Evolutionary conservation across 345 rosid genomes (phyloP).

Genomic region (Hibiscus syriacus): DNA sequence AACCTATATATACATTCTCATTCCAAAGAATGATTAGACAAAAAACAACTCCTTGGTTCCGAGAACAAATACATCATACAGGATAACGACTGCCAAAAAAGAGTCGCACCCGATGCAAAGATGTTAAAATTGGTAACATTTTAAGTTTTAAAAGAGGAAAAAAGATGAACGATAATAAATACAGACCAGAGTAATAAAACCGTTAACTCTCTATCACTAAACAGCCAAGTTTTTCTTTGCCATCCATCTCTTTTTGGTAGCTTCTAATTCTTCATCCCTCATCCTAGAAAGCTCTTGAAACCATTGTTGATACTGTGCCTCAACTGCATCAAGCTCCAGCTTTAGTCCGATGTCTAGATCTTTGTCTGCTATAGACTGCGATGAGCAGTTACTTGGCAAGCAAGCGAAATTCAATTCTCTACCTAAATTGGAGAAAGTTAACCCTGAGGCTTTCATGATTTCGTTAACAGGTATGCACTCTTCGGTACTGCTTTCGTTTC

Average conservation of each 20-base stretch:
- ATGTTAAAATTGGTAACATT: not conserved
- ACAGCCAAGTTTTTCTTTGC: slow-evolving; percentile 28
- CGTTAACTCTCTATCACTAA: slow-evolving; percentile 5
- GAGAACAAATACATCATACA: not conserved
- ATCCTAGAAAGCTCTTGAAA: slow-evolving; percentile 47
- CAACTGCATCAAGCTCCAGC: slow-evolving; percentile 53
- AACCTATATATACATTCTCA: slow-evolving; percentile 1
- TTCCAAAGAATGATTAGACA: not conserved
- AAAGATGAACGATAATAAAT: not conserved
- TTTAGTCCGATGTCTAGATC: slow-evolving; percentile 41
- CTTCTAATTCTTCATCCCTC: slow-evolving; percentile 69
- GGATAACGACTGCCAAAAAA: slow-evolving; percentile 11
- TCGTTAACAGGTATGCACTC: slow-evolving; percentile 21
- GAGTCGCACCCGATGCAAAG: slow-evolving; percentile 10
- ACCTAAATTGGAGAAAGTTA: slow-evolving; percentile 22
- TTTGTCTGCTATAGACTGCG: slow-evolving; percentile 18
- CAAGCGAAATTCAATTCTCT: slow-evolving; percentile 20
- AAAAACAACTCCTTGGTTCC: not conserved
- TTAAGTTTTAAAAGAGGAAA: not conserved
- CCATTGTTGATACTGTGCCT: slow-evolving; percentile 54
- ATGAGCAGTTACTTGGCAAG: slow-evolving; percentile 32
- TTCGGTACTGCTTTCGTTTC: slow-evolving; percentile 15
- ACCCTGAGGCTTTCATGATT: slow-evolving; percentile 17
- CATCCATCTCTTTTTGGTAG: slow-evolving; percentile 54
- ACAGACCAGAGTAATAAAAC: not conserved